Conservation (phyloP, 805 yeast species). For the Candida tallmaniae region DNA sequence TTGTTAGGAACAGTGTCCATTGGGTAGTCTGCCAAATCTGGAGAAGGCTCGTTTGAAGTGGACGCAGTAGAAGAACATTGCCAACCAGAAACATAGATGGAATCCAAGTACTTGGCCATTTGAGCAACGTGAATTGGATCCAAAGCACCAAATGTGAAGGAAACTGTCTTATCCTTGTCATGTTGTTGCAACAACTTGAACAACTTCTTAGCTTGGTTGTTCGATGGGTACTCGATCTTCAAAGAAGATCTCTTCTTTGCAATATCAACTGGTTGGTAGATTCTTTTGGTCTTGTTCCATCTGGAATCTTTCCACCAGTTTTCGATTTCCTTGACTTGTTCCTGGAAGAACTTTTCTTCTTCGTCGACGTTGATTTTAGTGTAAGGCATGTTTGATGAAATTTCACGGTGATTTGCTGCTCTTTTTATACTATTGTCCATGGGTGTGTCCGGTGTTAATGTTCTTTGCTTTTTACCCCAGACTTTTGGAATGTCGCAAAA, state of each 20-base stretch:
- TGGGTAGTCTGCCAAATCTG: constrained; percentile 98
- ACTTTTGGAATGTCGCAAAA: not conserved
- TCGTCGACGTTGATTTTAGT: constrained; percentile 52
- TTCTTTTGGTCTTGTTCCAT: constrained; percentile 84
- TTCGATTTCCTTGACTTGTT: constrained; percentile 68
- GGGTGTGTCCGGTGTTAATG: not conserved
- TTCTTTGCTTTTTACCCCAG: not conserved
- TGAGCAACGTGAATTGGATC: constrained; percentile 95
- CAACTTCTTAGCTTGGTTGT: constrained; percentile 77
- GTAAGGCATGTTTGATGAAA: constrained; percentile 41
- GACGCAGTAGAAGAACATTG: constrained; percentile 98
- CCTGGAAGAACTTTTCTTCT: constrained; percentile 62
- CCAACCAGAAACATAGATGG: constrained; percentile 96
- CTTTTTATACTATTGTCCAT: not conserved
- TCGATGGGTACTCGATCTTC: constrained; percentile 71
- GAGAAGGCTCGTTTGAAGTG: constrained; percentile 95
- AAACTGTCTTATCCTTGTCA: constrained; percentile 64
- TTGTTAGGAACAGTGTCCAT: constrained; percentile 98
- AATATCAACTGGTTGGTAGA: constrained; percentile 83
- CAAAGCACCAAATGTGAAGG: constrained; percentile 92
- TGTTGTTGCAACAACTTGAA: constrained; percentile 68
- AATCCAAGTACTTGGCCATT: constrained; percentile 93
- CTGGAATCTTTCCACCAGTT: constrained; percentile 94
- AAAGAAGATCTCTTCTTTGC: constrained; percentile 84
- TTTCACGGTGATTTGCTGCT: not conserved